These are phyloP conservation scores for Fraxinus xanthoxyloides DNA, from an alignment of 305 asterid species.

Conservation along the genomic window DNA sequence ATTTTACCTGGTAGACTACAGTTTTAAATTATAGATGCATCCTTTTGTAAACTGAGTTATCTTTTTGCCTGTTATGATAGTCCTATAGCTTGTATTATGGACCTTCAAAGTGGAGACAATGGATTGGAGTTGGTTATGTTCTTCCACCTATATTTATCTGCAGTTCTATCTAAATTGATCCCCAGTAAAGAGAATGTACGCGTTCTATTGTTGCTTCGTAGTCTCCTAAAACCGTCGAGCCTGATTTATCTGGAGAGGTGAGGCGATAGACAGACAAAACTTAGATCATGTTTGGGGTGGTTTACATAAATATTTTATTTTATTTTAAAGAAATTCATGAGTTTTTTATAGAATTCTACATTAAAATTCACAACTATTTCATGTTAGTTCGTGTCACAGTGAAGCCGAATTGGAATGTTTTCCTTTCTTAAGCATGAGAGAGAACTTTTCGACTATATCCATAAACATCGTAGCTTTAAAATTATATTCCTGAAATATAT, in stretches of 20 bases:
- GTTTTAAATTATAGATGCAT: background rate
- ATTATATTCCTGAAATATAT: too few species aligned
- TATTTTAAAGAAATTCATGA: too few species aligned
- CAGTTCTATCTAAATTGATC: background rate
- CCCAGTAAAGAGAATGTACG: background rate
- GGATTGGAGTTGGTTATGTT: background rate
- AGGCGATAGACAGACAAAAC: background rate
- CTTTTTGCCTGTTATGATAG: background rate
- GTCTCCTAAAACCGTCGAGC: background rate
- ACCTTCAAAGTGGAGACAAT: constrained; percentile 1
- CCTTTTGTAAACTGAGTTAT: background rate
- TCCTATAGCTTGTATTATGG: background rate
- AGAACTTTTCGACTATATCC: too few species aligned
- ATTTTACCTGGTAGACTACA: background rate
- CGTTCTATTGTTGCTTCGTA: background rate
- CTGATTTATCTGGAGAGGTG: background rate
- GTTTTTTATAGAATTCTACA: too few species aligned
- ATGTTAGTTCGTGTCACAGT: too few species aligned
- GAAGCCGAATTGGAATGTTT: too few species aligned
- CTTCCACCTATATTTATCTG: background rate
- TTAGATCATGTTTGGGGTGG: background rate
- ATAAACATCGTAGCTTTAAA: too few species aligned
- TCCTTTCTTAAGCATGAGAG: too few species aligned
- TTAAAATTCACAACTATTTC: too few species aligned
- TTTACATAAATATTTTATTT: background rate